These are phyloP conservation scores for Alternaria sp. DNA, from an alignment of 2,329 filamentous ascomycete species.

Conservation along the genomic window DNA sequence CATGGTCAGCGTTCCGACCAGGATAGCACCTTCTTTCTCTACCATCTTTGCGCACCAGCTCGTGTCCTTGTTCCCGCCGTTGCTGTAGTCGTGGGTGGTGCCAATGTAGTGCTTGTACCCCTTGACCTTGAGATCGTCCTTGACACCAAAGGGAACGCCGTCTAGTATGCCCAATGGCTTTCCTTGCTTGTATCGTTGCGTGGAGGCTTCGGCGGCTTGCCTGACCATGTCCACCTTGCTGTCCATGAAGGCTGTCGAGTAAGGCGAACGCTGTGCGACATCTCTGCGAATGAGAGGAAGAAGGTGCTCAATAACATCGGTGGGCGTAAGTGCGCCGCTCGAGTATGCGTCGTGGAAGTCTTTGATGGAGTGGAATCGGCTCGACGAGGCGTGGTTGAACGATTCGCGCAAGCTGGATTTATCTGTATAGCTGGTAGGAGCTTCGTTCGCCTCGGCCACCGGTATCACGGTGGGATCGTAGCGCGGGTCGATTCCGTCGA, in stretches of 20 bases:
- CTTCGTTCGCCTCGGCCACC: conserved; percentile 32
- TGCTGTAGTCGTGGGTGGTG: conserved; percentile 66
- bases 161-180: conserved; percentile 74
- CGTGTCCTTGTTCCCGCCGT: conserved; percentile 61
- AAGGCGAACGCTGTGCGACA: conserved; percentile 62
- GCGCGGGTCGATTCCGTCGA: conserved; percentile 63
- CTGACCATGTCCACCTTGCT: conserved; percentile 69
- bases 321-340: conserved; percentile 73
- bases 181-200: conserved; percentile 73
- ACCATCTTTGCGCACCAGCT: conserved; percentile 76
- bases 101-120: conserved; percentile 75
- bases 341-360: conserved; percentile 82
- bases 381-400: conserved; percentile 21
- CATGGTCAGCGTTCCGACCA: conserved; percentile 81
- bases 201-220: conserved; percentile 75
- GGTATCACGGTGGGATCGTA: conserved; percentile 67
- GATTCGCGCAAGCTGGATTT: conserved; percentile 33
- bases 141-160: conserved; percentile 82
- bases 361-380: conserved; percentile 63
- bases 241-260: conserved; percentile 77
- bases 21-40: conserved; percentile 76
- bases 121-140: conserved; percentile 78
- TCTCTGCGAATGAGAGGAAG: conserved; percentile 74
- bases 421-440: conserved; percentile 29
- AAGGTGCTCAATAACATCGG: conserved; percentile 74